These are phyloP conservation scores for Trichoderma atrobrunneum DNA, from an alignment of 2,329 filamentous ascomycete species.

Conservation along the genomic window DNA sequence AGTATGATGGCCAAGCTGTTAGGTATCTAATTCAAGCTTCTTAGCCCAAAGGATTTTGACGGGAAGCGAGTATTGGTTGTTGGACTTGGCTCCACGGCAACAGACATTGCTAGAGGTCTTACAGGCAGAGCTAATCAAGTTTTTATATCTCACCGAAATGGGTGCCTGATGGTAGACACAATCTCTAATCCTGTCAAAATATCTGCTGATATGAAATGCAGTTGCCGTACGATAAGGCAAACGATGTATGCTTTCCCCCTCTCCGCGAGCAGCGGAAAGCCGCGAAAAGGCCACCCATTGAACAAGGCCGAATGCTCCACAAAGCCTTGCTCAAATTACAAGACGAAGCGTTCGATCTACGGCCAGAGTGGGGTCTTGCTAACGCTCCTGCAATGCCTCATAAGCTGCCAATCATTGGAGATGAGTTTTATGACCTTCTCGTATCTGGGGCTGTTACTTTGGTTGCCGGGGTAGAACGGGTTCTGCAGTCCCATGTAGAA, in stretches of 20 bases:
- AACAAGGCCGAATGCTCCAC: not conserved
- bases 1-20: not conserved
- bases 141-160: constrained; percentile 26
- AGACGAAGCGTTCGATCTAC: not conserved
- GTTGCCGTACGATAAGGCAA: constrained; percentile 31
- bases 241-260: not conserved
- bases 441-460: constrained; percentile 37
- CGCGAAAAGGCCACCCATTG: not conserved
- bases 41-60: constrained; percentile 23
- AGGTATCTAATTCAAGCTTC: not conserved
- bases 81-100: constrained; percentile 42
- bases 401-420: constrained; percentile 29
- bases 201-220: constrained; percentile 30
- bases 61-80: constrained; percentile 43
- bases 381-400: not conserved
- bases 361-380: constrained; percentile 1
- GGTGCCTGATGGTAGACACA: constrained; percentile 21
- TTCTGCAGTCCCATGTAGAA: constrained; percentile 29
- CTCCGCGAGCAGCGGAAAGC: not conserved
- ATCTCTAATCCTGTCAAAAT: not conserved
- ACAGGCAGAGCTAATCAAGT: constrained; percentile 26
- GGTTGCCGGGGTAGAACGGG: constrained; percentile 28
- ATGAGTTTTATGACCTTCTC: constrained; percentile 33
- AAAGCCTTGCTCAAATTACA: not conserved
- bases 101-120: constrained; percentile 33